Evolutionary conservation across 2,329 filamentous ascomycete genomes (phyloP).

Genomic region (Trichoderma koningiopsis): DNA sequence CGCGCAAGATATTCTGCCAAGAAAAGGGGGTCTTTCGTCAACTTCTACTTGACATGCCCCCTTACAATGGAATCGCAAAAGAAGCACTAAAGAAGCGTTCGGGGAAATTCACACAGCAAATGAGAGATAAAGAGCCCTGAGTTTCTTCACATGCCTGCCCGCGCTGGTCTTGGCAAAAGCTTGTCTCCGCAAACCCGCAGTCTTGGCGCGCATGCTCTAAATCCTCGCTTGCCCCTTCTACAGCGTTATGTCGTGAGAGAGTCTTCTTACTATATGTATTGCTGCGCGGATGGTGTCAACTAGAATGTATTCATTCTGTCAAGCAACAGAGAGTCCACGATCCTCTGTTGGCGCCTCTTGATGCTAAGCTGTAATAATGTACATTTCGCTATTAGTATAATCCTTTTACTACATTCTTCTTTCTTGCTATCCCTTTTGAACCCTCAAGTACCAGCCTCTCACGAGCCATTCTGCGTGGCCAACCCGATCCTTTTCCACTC

Average conservation of each 20-base stretch:
- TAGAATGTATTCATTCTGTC: conserved; percentile 18
- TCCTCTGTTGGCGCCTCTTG: conserved; percentile 15
- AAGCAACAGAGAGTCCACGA: not conserved
- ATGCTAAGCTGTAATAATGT: conserved; percentile 17
- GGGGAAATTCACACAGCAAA: not conserved
- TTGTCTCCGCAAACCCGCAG: conserved; percentile 31
- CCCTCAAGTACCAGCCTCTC: not conserved
- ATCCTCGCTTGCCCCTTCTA: not conserved
- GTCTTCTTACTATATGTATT: not conserved
- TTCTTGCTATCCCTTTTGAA: not conserved
- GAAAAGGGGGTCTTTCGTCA: not conserved
- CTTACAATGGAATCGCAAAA: not conserved
- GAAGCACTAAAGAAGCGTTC: not conserved
- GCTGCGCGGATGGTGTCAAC: not conserved
- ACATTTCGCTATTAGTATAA: conserved; percentile 16
- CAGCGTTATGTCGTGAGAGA: not conserved
- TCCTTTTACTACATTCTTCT: not conserved
- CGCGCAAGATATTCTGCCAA: not conserved
- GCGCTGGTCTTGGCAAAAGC: conserved; percentile 36
- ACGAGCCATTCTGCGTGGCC: not conserved
- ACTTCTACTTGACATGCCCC: not conserved
- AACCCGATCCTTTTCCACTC: not conserved
- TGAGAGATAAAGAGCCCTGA: not conserved
- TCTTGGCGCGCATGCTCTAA: conserved; percentile 28
- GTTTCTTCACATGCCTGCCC: not conserved